A percentile compares a stretch with the other conserved stretches of the same genome.
Evolutionary conservation across 805 yeast genomes (phyloP).

Genomic region (Dipodascus geniculatus): DNA sequence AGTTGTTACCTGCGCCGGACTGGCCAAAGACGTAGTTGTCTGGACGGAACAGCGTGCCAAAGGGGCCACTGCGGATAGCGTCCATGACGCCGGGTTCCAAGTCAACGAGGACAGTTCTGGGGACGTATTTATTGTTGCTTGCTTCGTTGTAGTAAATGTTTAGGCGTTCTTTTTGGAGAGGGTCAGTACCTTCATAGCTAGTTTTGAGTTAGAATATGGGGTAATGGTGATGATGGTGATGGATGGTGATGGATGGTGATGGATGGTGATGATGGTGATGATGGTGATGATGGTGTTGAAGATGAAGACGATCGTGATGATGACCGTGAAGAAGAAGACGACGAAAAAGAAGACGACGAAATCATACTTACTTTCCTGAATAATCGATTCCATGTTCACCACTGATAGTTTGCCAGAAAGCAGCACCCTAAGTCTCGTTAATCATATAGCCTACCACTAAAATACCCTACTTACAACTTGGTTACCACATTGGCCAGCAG

Average conservation of each 20-base stretch:
- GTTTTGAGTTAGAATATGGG: no score
- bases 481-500: slow-evolving; percentile 98
- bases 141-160: slow-evolving; percentile 80
- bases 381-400: slow-evolving; percentile 31
- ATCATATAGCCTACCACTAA: no score
- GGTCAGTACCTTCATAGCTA: slow-evolving; percentile 20
- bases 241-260: no score
- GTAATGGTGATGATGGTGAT: no score
- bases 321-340: neutral
- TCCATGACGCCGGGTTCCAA: slow-evolving; percentile 93
- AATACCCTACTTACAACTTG: slow-evolving; percentile 83
- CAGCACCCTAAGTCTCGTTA: slow-evolving; percentile 26
- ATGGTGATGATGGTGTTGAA: no score
- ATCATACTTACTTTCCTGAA: slow-evolving; percentile 19
- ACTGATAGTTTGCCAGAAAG: slow-evolving; percentile 32
- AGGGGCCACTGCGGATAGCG: slow-evolving; percentile 61
- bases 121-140: slow-evolving; percentile 77
- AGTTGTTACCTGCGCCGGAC: slow-evolving; percentile 90
- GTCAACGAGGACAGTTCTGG: slow-evolving; percentile 88
- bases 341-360: neutral
- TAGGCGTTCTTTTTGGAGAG: slow-evolving; percentile 34
- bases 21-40: slow-evolving; percentile 86
- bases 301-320: neutral
- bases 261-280: no score
- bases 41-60: slow-evolving; percentile 83